These are phyloP conservation scores for Pelargonium myrrhifolium DNA, from an alignment of 441 rosid genomes.

Conservation along the genomic window DNA sequence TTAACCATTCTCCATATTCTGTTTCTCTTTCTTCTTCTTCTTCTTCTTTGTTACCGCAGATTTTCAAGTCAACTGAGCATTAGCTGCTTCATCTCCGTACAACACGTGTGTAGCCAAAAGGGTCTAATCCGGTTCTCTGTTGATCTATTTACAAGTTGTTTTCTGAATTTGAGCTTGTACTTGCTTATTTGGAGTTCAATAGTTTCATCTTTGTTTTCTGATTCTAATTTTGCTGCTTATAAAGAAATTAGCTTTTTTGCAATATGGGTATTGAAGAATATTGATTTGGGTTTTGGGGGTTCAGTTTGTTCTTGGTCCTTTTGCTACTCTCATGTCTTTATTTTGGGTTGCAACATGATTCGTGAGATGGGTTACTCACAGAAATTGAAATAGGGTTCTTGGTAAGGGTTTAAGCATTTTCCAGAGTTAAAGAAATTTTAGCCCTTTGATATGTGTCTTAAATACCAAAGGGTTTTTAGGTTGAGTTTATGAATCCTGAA, in stretches of 20 bases:
- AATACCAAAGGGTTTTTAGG: neutral
- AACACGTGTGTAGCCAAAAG: too few species aligned
- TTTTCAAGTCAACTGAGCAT: constrained; percentile 8
- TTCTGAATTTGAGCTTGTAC: neutral
- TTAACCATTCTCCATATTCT: neutral
- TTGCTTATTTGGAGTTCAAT: neutral
- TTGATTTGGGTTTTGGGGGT: neutral
- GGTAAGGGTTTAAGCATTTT: neutral
- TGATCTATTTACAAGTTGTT: neutral
- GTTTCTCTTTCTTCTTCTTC: neutral
- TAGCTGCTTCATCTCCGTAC: neutral
- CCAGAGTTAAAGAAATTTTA: neutral
- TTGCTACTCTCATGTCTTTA: neutral
- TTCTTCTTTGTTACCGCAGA: neutral
- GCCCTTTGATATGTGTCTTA: neutral
- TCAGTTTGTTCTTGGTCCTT: neutral
- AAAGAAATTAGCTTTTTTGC: neutral
- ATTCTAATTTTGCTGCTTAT: neutral
- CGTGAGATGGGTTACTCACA: neutral
- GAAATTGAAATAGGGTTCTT: neutral
- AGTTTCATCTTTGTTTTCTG: neutral
- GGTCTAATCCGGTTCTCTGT: neutral
- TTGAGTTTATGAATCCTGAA: neutral
- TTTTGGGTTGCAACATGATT: neutral
- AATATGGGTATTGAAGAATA: neutral